Percentiles rank a stretch among this genome's conserved stretches.
phyloP scores from a whole-genome alignment of 371 early-diverging fungal species.

The Coemansia sp. region DNA sequence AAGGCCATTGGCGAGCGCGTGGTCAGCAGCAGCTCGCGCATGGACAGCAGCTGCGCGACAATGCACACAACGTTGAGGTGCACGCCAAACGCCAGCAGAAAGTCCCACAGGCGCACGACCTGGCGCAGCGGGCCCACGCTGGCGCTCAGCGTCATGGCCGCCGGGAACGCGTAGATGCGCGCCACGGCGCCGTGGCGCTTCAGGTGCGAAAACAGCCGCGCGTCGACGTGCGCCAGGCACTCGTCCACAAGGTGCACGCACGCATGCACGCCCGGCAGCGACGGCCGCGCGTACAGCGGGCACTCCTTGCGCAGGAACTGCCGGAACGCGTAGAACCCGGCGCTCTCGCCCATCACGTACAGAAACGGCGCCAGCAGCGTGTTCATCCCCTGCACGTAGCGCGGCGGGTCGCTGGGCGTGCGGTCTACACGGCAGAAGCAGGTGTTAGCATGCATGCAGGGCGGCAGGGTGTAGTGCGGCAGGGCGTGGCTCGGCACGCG shows the following conservation, averaged over 20 bases:
- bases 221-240: conserved; percentile 75
- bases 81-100: conserved; percentile 83
- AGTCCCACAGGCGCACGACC: conserved; percentile 88
- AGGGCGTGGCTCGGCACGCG: no score
- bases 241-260: conserved; percentile 83
- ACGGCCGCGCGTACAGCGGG: conserved; percentile 90
- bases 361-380: conserved; percentile 90
- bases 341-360: conserved; percentile 88
- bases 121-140: conserved; percentile 85
- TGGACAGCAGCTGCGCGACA: conserved; percentile 76
- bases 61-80: conserved; percentile 90
- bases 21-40: conserved; percentile 71
- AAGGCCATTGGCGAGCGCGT: conserved; percentile 74
- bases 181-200: conserved; percentile 72
- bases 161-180: conserved; percentile 85
- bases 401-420: conserved; percentile 53
- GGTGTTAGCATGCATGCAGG: not conserved
- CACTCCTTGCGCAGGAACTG: conserved; percentile 81
- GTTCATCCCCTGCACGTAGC: conserved; percentile 96
- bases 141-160: conserved; percentile 90
- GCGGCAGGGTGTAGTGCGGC: not conserved
- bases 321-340: conserved; percentile 84
- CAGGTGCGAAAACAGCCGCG: conserved; percentile 69
- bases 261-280: conserved; percentile 88
- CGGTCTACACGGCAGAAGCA: conserved; percentile 34